A percentile compares a stretch with the other conserved stretches of the same genome.
Conservation (phyloP, 495 filamentous ascomycete genomes). For the Aspergillus indologenus region DNA sequence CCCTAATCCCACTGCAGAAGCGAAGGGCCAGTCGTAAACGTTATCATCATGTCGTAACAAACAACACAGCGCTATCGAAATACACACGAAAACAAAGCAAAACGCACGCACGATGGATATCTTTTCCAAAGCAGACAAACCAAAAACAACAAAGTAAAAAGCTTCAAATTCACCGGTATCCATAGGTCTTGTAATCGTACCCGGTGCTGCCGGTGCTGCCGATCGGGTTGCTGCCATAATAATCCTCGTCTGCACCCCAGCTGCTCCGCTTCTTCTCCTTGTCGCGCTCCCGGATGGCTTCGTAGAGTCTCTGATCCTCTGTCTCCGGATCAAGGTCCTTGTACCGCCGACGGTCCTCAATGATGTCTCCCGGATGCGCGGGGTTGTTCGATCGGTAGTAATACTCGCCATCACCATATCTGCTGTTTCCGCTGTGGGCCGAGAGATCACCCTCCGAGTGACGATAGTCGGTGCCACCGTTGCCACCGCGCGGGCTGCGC, state of each 20-base stretch:
- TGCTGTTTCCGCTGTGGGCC: slow-evolving; percentile 12
- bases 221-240: slow-evolving; percentile 40
- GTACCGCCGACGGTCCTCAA: slow-evolving; percentile 31
- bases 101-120: slow-evolving; percentile 1
- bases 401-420: slow-evolving; percentile 28
- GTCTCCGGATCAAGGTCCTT: slow-evolving; percentile 25
- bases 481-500: slow-evolving; percentile 35
- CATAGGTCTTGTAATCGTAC: slow-evolving; percentile 32
- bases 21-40: slow-evolving; percentile 1
- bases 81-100: background rate
- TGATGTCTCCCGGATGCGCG: slow-evolving; percentile 21
- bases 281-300: slow-evolving; percentile 27
- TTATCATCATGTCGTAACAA: slow-evolving; percentile 2
- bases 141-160: slow-evolving; percentile 5
- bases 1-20: background rate
- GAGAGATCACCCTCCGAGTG: slow-evolving; percentile 44
- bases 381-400: slow-evolving; percentile 27
- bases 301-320: slow-evolving; percentile 27
- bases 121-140: slow-evolving; percentile 7
- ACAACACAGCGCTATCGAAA: background rate
- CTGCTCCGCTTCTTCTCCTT: slow-evolving; percentile 27
- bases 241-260: slow-evolving; percentile 36
- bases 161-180: slow-evolving; percentile 24
- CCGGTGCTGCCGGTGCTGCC: slow-evolving; percentile 25
- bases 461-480: slow-evolving; percentile 30